Percentiles rank a stretch among this genome's conserved stretches.
phyloP scores from a whole-genome alignment of 2,329 filamentous ascomycete genomes.

The Hypoxylon sp. region DNA sequence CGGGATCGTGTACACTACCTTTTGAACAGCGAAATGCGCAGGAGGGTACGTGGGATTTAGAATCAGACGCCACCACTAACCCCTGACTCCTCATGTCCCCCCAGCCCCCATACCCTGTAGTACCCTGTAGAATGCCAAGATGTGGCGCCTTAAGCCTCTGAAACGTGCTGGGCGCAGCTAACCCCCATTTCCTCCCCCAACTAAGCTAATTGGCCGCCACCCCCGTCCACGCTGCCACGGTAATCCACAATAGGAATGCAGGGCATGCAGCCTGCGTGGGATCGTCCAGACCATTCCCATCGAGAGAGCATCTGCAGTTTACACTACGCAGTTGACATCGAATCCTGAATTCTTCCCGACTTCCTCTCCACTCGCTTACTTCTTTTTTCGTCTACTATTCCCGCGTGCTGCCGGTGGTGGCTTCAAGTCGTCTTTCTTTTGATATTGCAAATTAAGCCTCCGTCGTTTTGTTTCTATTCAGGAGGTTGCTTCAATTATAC shows the following conservation, averaged over 20 bases:
- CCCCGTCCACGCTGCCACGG: constrained; percentile 1
- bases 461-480: constrained; percentile 7
- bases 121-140: constrained; percentile 20
- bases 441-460: constrained; percentile 18
- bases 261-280: constrained; percentile 30
- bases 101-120: too few relatives aligned
- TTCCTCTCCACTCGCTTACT: constrained; percentile 32
- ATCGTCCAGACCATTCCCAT: constrained; percentile 35
- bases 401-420: constrained; percentile 22
- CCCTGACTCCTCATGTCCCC: background rate
- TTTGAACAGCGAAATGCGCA: background rate
- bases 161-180: constrained; percentile 27
- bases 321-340: constrained; percentile 22
- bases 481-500: constrained; percentile 17
- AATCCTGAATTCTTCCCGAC: constrained; percentile 35
- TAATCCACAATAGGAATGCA: constrained; percentile 23
- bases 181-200: constrained; percentile 8
- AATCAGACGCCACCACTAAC: constrained; percentile 1
- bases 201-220: constrained; percentile 19
- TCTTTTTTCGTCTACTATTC: constrained; percentile 27
- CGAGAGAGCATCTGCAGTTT: constrained; percentile 7
- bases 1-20: background rate
- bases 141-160: constrained; percentile 34
- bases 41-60: background rate
- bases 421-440: constrained; percentile 24